These are phyloP conservation scores for Penstemon davidsonii DNA, from an alignment of 257 asterid species.

Conservation along the genomic window DNA sequence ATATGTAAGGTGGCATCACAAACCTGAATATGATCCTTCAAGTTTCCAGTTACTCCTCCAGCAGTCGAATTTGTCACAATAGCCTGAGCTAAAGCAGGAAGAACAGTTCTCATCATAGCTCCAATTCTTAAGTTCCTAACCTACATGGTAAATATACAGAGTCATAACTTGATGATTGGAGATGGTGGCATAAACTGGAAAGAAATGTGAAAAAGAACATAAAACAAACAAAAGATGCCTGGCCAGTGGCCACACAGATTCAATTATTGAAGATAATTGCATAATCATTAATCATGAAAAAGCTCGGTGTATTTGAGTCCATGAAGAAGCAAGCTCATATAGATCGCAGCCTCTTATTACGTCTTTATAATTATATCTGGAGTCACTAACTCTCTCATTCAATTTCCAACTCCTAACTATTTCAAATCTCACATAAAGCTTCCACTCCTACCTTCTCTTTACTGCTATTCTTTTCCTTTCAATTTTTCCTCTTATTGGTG, in stretches of 20 bases:
- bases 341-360: constrained; percentile 4
- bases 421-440: constrained; percentile 11
- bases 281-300: constrained; percentile 19
- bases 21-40: constrained; percentile 77
- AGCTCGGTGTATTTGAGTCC: constrained; percentile 5
- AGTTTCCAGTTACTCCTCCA: constrained; percentile 45
- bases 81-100: constrained; percentile 94
- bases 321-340: constrained; percentile 11
- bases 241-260: background rate
- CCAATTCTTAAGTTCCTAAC: constrained; percentile 93
- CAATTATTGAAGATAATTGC: constrained; percentile 2
- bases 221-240: background rate
- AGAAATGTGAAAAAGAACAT: constrained; percentile 12
- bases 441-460: background rate
- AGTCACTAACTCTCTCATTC: constrained; percentile 15
- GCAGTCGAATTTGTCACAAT: constrained; percentile 53
- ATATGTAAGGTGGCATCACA: constrained; percentile 24
- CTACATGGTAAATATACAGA: constrained; percentile 32
- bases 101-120: constrained; percentile 88
- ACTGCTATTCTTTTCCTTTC: background rate
- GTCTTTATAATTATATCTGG: background rate
- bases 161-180: background rate
- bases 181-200: background rate
- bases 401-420: constrained; percentile 5
- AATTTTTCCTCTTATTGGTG: background rate